Percentiles rank a stretch among this genome's conserved stretches.
Evolutionary conservation across 306 rosid genomes (phyloP).

Genomic region (Prunus mongolica): DNA sequence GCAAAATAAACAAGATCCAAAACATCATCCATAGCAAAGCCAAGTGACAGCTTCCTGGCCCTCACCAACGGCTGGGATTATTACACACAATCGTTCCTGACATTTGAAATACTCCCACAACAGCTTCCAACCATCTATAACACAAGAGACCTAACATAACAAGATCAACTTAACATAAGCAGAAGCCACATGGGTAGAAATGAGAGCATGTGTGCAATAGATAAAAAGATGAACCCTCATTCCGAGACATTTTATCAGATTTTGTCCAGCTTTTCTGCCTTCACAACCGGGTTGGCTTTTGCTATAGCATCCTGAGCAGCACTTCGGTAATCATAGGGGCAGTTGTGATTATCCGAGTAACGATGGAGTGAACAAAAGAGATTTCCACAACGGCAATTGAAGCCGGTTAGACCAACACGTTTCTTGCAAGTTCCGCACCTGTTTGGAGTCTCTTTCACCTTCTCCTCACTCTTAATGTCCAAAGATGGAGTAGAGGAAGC

Average conservation of each 20-base stretch:
- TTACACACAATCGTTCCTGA: slow-evolving; percentile 4
- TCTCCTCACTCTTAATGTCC: slow-evolving; percentile 23
- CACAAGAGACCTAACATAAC: slow-evolving; percentile 6
- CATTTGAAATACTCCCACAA: slow-evolving; percentile 8
- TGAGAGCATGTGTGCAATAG: slow-evolving; percentile 14
- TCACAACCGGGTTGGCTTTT: slow-evolving; percentile 46
- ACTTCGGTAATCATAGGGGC: slow-evolving; percentile 29
- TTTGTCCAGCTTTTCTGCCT: slow-evolving; percentile 41
- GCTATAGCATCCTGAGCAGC: slow-evolving; percentile 35
- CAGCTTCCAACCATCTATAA: slow-evolving; percentile 13
- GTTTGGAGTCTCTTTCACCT: slow-evolving; percentile 31
- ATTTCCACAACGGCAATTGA: slow-evolving; percentile 42
- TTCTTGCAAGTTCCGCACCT: slow-evolving; percentile 41
- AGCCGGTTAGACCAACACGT: slow-evolving; percentile 41
- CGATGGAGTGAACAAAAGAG: slow-evolving; percentile 40
- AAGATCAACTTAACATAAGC: slow-evolving; percentile 9
- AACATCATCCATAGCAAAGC: not conserved
- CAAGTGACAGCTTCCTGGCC: not conserved
- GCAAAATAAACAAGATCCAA: not conserved
- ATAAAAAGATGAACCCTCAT: not conserved
- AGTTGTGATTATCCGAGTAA: slow-evolving; percentile 38
- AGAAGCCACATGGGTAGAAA: slow-evolving; percentile 10
- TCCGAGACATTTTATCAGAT: slow-evolving; percentile 7
- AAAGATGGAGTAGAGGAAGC: slow-evolving; percentile 1
- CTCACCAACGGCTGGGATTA: not conserved